Percentiles rank a stretch among this genome's conserved stretches.
These are phyloP conservation scores for Erigeron canadensis DNA, from an alignment of 129 eudicot species.

Conservation along the genomic window DNA sequence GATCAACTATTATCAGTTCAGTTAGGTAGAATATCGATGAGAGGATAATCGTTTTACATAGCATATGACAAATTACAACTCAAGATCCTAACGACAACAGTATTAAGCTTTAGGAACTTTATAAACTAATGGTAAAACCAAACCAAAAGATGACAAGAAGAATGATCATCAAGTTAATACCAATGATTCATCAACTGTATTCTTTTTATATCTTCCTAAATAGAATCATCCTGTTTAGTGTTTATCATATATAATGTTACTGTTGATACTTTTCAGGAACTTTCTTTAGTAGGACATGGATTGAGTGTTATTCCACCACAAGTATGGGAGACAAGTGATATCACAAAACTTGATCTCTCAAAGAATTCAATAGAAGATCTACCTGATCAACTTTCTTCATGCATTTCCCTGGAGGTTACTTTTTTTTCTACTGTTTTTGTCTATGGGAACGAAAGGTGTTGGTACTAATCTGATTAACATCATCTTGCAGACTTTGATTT, in stretches of 20 bases:
- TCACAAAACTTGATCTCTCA: constrained; percentile 77
- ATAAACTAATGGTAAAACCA: no score
- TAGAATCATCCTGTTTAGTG: background rate
- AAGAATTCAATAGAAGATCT: constrained; percentile 72
- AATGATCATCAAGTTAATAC: no score
- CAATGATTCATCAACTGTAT: background rate
- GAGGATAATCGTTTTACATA: no score
- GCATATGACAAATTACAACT: no score
- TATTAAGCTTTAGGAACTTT: no score
- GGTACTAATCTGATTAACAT: constrained; percentile 17
- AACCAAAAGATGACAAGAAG: no score
- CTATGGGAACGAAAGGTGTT: background rate
- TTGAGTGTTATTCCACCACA: constrained; percentile 71
- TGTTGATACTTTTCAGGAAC: constrained; percentile 53
- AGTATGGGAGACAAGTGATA: constrained; percentile 69
- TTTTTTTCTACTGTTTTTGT: background rate
- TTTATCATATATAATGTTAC: constrained; percentile 15
- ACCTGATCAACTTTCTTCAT: constrained; percentile 66
- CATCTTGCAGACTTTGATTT: constrained; percentile 62
- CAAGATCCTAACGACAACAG: no score
- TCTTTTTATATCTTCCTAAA: background rate
- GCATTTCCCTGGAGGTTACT: constrained; percentile 78
- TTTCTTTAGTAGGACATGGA: constrained; percentile 65
- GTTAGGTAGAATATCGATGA: no score
- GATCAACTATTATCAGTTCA: no score